Evolutionary conservation across 805 yeast genomes (phyloP).

Genomic region (Candida schatavii): DNA sequence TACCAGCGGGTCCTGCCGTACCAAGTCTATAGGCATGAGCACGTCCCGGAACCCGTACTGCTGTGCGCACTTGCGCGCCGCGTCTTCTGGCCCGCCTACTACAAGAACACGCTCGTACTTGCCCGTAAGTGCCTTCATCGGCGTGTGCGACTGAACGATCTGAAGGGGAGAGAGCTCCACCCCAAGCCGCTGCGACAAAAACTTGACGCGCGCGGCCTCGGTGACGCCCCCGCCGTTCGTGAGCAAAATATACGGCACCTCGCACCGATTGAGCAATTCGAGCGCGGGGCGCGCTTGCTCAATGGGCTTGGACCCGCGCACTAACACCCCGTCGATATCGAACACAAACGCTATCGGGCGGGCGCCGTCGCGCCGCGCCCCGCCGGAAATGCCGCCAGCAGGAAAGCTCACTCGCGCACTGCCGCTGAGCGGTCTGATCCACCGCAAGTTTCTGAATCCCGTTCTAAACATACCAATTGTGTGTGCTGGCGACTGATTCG

Average conservation of each 20-base stretch:
- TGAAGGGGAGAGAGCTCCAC: slow-evolving; percentile 55
- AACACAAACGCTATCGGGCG: slow-evolving; percentile 33
- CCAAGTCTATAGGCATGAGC: slow-evolving; percentile 67
- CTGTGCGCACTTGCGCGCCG: slow-evolving; percentile 69
- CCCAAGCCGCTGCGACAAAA: slow-evolving; percentile 45
- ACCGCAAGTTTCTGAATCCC: no score
- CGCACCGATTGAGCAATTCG: slow-evolving; percentile 45
- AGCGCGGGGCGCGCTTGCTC: slow-evolving; percentile 64
- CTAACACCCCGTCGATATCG: slow-evolving; percentile 81
- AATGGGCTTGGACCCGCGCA: slow-evolving; percentile 69
- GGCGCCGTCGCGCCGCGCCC: no score
- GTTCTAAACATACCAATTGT: no score
- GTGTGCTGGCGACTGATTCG: no score
- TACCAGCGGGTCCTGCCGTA: slow-evolving; percentile 52
- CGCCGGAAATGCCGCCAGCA: background rate
- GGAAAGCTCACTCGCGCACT: no score
- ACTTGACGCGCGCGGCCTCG: slow-evolving; percentile 59
- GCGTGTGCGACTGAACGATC: slow-evolving; percentile 85
- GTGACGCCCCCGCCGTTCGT: slow-evolving; percentile 89
- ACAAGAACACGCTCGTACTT: slow-evolving; percentile 63
- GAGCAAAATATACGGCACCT: slow-evolving; percentile 75
- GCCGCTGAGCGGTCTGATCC: no score
- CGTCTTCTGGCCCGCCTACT: slow-evolving; percentile 77
- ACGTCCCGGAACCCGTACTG: slow-evolving; percentile 78
- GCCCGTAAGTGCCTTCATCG: slow-evolving; percentile 58